Base-by-base conservation (phyloP, 345 rosid species). In the Luvunga scandens region DNA sequence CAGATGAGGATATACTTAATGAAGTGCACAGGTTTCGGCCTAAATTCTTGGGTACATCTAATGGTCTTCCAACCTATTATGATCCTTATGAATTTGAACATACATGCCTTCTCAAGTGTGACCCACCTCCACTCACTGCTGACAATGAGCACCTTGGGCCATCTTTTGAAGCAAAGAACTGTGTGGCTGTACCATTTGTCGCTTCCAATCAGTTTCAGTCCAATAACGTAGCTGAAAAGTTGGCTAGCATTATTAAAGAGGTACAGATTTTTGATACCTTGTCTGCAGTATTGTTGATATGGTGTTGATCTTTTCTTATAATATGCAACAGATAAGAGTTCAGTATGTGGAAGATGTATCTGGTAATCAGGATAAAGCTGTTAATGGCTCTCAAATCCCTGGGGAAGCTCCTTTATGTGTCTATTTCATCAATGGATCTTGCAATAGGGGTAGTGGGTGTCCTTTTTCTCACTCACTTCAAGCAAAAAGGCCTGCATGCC, bases 21-120 rank as follows among this genome's bases (percentile, higher is more conserved):
- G 85, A 89, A 19, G 66, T 93, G 82, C 99, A 95, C 78, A 86
- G 83, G 39, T 95, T 88, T 85, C 92, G 98, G 81, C 99, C 97
- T 67, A 79, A 83, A 18, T 93, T 93, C 80, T 81, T 93, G 38
- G 75, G 81, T 74, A 59, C 59, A 62, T 83, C 84, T 56, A 83
- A 82, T 86, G 91, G 91, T 66, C 69, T 86, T 67, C 94, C 92
- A 74, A 85, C 86, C 57, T 93, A 85, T 81, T 86, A 89, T 82
- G 45, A 79, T 80, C 90, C 94, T 77, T 82, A 85, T 33, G 91
- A 90, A 80, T 93, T 86, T 85, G 72, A 81, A 75, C 98, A 95
- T 80, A 84, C 86, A 18, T 95, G 98, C 84, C 82, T 76, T 83
- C 79, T 93, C 33, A 77, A 86, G 79, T 77, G 82, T 87, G 87